Evolutionary conservation across 768 basidiomycete species (phyloP).

Genomic region (Myochromella boudieri): DNA sequence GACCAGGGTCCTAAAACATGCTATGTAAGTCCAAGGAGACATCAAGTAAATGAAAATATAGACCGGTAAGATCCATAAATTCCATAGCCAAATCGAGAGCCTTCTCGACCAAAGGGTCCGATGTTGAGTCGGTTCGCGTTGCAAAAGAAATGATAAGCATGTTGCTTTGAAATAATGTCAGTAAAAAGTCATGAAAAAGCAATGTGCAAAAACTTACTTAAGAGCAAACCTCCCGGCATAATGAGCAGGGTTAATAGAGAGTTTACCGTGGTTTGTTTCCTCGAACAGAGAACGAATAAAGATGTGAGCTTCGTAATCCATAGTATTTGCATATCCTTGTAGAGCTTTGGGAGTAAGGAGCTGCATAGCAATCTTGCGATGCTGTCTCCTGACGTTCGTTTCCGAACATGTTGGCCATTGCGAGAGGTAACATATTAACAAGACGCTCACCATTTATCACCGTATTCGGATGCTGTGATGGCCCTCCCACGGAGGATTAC

Average conservation of each 20-base stretch:
- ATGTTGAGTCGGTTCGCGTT: conserved; percentile 36
- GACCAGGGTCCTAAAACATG: conserved; percentile 35
- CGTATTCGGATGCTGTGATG: conserved; percentile 32
- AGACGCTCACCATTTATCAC: conserved; percentile 28
- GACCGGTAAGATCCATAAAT: conserved; percentile 37
- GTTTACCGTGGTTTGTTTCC: conserved; percentile 25
- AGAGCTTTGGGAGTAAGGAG: conserved; percentile 34
- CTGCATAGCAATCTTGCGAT: conserved; percentile 37
- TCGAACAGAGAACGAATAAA: conserved; percentile 36
- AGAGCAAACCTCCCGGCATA: conserved; percentile 34
- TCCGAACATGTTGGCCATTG: neutral
- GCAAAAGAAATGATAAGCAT: conserved; percentile 44
- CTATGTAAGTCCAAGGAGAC: conserved; percentile 7
- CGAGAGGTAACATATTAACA: neutral
- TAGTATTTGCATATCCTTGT: conserved; percentile 28
- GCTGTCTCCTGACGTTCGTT: conserved; percentile 33
- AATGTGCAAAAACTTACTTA: conserved; percentile 12
- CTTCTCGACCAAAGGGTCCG: conserved; percentile 33
- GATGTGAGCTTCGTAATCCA: conserved; percentile 40
- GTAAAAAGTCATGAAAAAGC: neutral
- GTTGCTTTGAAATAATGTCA: conserved; percentile 31
- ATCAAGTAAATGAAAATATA: conserved; percentile 5
- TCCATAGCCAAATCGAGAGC: conserved; percentile 38
- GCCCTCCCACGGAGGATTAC: conserved; percentile 31
- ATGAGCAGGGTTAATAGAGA: conserved; percentile 36